Percentiles rank a stretch among this genome's conserved stretches.
These are phyloP conservation scores for Sporothrix inflata DNA, from an alignment of 2,329 filamentous ascomycete genomes.

Conservation along the genomic window DNA sequence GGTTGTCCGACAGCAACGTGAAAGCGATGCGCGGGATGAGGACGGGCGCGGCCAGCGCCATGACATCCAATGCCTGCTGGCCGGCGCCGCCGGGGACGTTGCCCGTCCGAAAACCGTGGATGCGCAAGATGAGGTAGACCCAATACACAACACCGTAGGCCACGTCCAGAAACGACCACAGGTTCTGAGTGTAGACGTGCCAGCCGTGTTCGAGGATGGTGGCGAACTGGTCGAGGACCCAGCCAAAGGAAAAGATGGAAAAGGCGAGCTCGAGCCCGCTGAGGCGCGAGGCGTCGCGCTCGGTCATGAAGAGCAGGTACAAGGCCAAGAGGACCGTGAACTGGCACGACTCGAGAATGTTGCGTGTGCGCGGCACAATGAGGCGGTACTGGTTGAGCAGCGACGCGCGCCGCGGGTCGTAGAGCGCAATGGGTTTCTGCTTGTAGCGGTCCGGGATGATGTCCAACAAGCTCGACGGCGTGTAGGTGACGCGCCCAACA, in stretches of 20 bases:
- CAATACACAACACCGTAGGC: constrained; percentile 74
- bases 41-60: constrained; percentile 78
- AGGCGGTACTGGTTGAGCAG: constrained; percentile 83
- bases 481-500: constrained; percentile 78
- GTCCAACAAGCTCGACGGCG: constrained; percentile 78
- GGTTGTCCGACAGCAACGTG: constrained; percentile 79
- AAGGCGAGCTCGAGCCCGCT: constrained; percentile 68
- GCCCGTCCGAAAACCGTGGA: constrained; percentile 62
- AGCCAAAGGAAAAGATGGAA: constrained; percentile 73
- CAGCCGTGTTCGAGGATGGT: constrained; percentile 75
- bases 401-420: constrained; percentile 75
- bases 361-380: constrained; percentile 78
- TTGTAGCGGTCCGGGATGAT: constrained; percentile 87
- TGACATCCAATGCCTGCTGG: constrained; percentile 73
- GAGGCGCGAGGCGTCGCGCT: constrained; percentile 61
- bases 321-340: constrained; percentile 70
- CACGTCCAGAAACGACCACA: constrained; percentile 87
- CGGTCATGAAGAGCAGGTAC: constrained; percentile 73
- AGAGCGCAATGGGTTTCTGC: constrained; percentile 77
- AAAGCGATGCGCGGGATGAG: constrained; percentile 80
- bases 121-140: constrained; percentile 68
- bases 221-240: constrained; percentile 77
- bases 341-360: constrained; percentile 73
- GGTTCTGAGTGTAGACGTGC: constrained; percentile 82
- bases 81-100: constrained; percentile 48